Evolutionary conservation across 441 rosid species (phyloP), one percentile per base, ranked within the genome.

Genomic region (Melastoma candidum): DNA sequence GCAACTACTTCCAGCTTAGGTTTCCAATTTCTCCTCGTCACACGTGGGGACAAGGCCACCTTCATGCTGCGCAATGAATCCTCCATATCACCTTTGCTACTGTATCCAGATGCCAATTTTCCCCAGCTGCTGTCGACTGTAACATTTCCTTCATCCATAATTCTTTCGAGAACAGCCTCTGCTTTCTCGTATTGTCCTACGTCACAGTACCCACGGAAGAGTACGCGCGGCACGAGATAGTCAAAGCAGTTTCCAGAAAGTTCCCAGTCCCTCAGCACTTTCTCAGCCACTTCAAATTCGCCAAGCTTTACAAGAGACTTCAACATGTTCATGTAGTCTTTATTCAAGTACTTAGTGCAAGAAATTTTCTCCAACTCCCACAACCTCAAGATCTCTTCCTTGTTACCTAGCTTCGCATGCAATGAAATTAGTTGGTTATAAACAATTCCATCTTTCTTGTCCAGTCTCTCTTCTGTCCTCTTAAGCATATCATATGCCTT

Each of bases 401-500:
- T 74, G 36, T 71, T 57, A 44, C 95, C 92, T 53, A 82, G 68
- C 65, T 68, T 69, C 24, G 97, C 76, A 54, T 90, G 79, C 6
- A 84, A 87, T 22, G 97, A 73, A 11, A 90, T 81, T 47, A 90
- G 71, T 67, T 76, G 82, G 70, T 82, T 82, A 55, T 77, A 79
- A 32, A 85, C 87, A 46, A 56, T 70, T 25, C 90, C 89, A 67
- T 90, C 95, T 68, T 81, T 84, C 46, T 69, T 70, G 66, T 77
- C 81, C 14, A 86, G 51, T 55, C 67, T 72, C 57, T 50, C 60
- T 63, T 90, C 97, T 12, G 90, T 64, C 63, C 74, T 75, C 50
- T 67, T 79, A 67, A 90, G 61, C 45, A 73, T 66, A 61, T 60
- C 70, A 5, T 70, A 8, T 1, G 92, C 97, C 71, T 69, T 81